These are phyloP conservation scores for Sporobolomyces roseus DNA, from an alignment of 768 basidiomycete genomes.

Conservation along the genomic window DNA sequence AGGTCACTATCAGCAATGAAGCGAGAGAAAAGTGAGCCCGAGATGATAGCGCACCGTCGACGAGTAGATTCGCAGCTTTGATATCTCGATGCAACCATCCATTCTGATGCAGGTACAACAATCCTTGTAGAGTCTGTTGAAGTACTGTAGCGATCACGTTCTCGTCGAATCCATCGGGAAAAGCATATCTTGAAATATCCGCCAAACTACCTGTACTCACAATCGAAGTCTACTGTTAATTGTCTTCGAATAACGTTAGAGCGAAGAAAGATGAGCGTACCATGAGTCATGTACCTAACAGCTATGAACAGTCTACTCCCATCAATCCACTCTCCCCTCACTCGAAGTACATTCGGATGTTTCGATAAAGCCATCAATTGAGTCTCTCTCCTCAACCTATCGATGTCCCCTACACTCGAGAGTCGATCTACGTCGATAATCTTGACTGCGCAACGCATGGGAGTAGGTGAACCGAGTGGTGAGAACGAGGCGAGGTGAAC, in stretches of 20 bases:
- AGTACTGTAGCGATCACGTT: constrained; percentile 80
- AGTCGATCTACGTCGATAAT: constrained; percentile 75
- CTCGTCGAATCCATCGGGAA: constrained; percentile 86
- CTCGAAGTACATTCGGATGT: constrained; percentile 86
- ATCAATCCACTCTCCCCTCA: constrained; percentile 81
- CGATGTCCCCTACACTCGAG: constrained; percentile 51
- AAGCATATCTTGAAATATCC: constrained; percentile 77
- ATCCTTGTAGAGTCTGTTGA: constrained; percentile 76
- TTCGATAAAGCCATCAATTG: constrained; percentile 88
- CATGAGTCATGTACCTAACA: constrained; percentile 40
- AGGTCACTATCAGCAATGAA: background rate
- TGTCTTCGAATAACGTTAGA: too few species aligned
- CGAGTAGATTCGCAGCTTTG: constrained; percentile 88
- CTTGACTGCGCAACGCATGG: constrained; percentile 65
- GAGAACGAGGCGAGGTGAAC: constrained; percentile 75
- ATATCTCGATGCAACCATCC: constrained; percentile 87
- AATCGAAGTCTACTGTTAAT: too few species aligned
- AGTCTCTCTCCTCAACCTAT: constrained; percentile 59
- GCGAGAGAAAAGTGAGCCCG: constrained; percentile 66
- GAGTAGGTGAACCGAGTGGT: constrained; percentile 50
- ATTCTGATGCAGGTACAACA: constrained; percentile 82
- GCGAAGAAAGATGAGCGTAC: background rate
- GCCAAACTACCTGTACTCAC: constrained; percentile 64
- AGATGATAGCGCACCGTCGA: constrained; percentile 66
- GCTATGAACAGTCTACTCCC: constrained; percentile 82